phyloP scores from a whole-genome alignment of 345 rosid genomes.

The Brassica napus region Da-Ae NC_063435.1:11905001-11905500 shows the following conservation, averaged over 20 bases:
- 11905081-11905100: too few relatives aligned
- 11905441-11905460: not conserved
- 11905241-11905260: not conserved
- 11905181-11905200: not conserved
- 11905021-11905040: too few relatives aligned
- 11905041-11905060: too few relatives aligned
- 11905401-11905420: not conserved
- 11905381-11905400: not conserved
- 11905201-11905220: not conserved
- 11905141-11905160: too few relatives aligned
- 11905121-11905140: too few relatives aligned
- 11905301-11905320: not conserved
- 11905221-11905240: slow-evolving; percentile 31
- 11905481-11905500: slow-evolving; percentile 27
- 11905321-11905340: not conserved
- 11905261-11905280: not conserved
- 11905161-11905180: slow-evolving; percentile 16
- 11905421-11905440: too few relatives aligned
- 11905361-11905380: not conserved
- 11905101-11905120: too few relatives aligned
- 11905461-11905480: slow-evolving; percentile 23
- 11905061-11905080: too few relatives aligned
- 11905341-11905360: not conserved
- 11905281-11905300: slow-evolving; percentile 1
- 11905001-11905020: too few relatives aligned